A percentile compares a stretch with the other conserved stretches of the same genome.
Evolutionary conservation across 768 basidiomycete species (phyloP).

Genomic region (Agaricus blazei): DNA sequence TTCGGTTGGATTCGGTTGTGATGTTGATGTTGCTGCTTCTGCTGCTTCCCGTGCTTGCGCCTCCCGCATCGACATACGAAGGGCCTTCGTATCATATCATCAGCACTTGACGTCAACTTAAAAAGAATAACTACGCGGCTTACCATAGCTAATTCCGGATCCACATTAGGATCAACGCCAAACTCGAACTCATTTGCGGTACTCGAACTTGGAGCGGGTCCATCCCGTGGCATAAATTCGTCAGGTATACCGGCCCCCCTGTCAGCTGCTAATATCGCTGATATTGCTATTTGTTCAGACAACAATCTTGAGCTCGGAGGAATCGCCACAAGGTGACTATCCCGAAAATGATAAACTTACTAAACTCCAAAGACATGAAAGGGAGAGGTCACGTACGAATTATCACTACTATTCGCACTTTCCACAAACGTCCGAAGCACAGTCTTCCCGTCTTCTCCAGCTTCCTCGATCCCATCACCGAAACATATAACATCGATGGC

Average conservation of each 20-base stretch:
- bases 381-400: slow-evolving; percentile 57
- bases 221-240: slow-evolving; percentile 47
- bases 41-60: slow-evolving; percentile 73
- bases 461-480: slow-evolving; percentile 82
- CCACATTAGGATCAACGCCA: slow-evolving; percentile 90
- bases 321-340: slow-evolving; percentile 76
- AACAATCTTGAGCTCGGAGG: slow-evolving; percentile 76
- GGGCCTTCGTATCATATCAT: slow-evolving; percentile 51
- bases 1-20: slow-evolving; percentile 32
- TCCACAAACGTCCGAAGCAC: slow-evolving; percentile 83
- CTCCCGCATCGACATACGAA: slow-evolving; percentile 97
- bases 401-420: slow-evolving; percentile 73
- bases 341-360: background rate
- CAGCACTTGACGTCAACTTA: background rate
- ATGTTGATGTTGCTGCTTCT: slow-evolving; percentile 28
- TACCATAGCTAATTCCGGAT: slow-evolving; percentile 97
- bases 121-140: slow-evolving; percentile 15
- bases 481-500: slow-evolving; percentile 89
- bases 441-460: slow-evolving; percentile 50
- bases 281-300: slow-evolving; percentile 77
- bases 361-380: background rate
- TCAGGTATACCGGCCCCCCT: slow-evolving; percentile 64
- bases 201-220: slow-evolving; percentile 37
- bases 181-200: slow-evolving; percentile 68
- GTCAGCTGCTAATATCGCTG: slow-evolving; percentile 78